These are phyloP conservation scores for Colletotrichum tropicale DNA, from an alignment of 2,329 filamentous ascomycete genomes.

Conservation along the genomic window DNA sequence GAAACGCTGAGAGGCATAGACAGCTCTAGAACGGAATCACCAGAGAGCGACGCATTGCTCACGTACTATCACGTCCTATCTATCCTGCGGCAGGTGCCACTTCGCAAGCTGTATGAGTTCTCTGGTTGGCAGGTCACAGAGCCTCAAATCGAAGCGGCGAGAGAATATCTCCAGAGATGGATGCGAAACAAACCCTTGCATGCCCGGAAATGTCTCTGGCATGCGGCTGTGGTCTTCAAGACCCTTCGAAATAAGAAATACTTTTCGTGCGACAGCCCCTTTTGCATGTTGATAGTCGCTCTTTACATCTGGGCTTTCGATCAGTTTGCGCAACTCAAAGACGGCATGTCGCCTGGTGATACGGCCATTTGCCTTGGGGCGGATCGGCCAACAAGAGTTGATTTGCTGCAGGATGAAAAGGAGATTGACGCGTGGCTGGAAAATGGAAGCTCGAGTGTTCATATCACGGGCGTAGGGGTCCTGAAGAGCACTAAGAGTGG, in stretches of 20 bases:
- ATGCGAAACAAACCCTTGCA: background rate
- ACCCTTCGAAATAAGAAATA: background rate
- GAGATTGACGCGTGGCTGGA: background rate
- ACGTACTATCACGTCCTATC: background rate
- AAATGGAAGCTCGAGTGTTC: background rate
- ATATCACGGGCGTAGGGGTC: background rate
- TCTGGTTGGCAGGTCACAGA: background rate
- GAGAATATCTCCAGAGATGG: background rate
- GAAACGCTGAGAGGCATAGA: background rate
- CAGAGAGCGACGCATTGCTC: background rate
- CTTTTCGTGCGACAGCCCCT: background rate
- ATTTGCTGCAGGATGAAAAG: background rate
- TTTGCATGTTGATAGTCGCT: background rate
- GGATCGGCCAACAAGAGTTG: background rate
- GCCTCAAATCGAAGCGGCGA: background rate
- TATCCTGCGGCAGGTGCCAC: background rate
- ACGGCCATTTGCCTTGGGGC: rapidly evolving
- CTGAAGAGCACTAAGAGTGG: background rate
- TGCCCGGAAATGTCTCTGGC: background rate
- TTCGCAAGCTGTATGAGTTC: background rate
- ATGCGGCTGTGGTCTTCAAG: background rate
- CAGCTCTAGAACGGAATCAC: background rate
- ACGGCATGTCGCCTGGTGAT: rapidly evolving
- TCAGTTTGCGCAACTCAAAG: background rate
- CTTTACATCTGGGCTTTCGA: background rate